Base-by-base conservation (phyloP, 306 rosid genomes). In the Vigna radiata region DNA sequence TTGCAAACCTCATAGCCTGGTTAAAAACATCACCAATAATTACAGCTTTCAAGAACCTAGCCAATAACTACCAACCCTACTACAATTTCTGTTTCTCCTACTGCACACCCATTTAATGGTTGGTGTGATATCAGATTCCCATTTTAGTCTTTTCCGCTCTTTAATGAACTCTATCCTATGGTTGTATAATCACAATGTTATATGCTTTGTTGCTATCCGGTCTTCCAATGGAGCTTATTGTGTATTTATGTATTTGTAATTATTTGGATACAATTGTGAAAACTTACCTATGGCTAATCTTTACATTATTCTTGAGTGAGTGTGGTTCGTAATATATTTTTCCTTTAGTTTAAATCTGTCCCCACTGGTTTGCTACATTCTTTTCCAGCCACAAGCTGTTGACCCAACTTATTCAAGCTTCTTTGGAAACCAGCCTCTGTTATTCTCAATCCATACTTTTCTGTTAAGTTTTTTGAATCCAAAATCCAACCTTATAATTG, bases 231-330 rank as follows among this genome's bases (percentile, higher is more conserved):
- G 16, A 15, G 50, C 25, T 52, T 65, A 23, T 27, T 27, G 2
- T 23, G 27, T 23, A 23, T 23, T 0, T 23, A 23, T 1, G 27
- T 23, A 23, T 23, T 27, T 27, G 1, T 49, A 39, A 56, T 23
- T 4, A 50, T 53, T 65, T 39, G 8, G 18, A 31, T 13, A 63
- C 27, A 23, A 23, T 39, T 65, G 7, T 23, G 31, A 5, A 33
- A 5, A 16, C n/a, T 53, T 6, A 18, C 47, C 80, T 19, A 29
- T 7, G 67, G 33, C 73, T 64, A 21, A 21, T 50, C 19, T 25
- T 41, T 65, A 64, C 12, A 54, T 65, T 76, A 50, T 77, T 41
- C 36, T 19, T 17, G 12, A 65, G 7, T 71, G 63, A 27, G 37
- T 27, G 46, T 53, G 25, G 37, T 50, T 50, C n/a, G 17, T 36